Conservation (phyloP, 163 green algal genomes). For the Prototheca wickerhamii region DNA sequence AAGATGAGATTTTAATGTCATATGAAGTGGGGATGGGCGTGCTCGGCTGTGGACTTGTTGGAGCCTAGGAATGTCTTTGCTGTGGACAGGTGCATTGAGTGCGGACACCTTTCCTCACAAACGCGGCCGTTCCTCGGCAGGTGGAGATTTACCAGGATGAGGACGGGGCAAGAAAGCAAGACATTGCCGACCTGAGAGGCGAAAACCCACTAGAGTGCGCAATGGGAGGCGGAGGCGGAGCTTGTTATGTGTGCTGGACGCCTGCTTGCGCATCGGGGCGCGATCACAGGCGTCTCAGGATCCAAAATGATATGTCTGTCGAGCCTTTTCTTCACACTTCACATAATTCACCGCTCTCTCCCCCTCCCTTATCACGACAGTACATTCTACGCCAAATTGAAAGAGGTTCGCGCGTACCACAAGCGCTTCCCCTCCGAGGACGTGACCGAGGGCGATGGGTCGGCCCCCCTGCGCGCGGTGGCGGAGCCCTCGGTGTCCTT, state of each 20-base stretch:
- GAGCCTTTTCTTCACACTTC: too few relatives aligned
- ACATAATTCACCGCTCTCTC: too few relatives aligned
- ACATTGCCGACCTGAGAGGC: slow-evolving; percentile 74
- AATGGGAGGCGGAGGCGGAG: background rate
- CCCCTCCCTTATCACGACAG: slow-evolving; percentile 21
- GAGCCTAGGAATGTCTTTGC: too few relatives aligned
- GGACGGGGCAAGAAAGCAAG: slow-evolving; percentile 69
- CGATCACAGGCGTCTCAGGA: too few relatives aligned
- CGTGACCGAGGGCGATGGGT: slow-evolving; percentile 52
- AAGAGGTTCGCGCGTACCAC: slow-evolving; percentile 83
- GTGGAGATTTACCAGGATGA: slow-evolving; percentile 82
- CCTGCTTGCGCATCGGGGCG: too few relatives aligned
- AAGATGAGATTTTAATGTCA: too few relatives aligned
- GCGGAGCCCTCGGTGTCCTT: slow-evolving; percentile 54
- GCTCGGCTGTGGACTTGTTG: too few relatives aligned
- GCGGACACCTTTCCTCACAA: too few relatives aligned
- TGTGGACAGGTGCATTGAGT: too few relatives aligned
- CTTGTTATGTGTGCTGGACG: background rate
- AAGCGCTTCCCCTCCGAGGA: slow-evolving; percentile 47
- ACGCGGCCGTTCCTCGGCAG: slow-evolving; percentile 31
- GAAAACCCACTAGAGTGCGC: slow-evolving; percentile 20
- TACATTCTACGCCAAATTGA: slow-evolving; percentile 87
- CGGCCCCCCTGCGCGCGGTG: slow-evolving; percentile 37
- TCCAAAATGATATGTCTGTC: too few relatives aligned
- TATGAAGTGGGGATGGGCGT: too few relatives aligned